Conservation (phyloP, 495 filamentous ascomycete genomes). For the Cenococcum geophilum region DNA sequence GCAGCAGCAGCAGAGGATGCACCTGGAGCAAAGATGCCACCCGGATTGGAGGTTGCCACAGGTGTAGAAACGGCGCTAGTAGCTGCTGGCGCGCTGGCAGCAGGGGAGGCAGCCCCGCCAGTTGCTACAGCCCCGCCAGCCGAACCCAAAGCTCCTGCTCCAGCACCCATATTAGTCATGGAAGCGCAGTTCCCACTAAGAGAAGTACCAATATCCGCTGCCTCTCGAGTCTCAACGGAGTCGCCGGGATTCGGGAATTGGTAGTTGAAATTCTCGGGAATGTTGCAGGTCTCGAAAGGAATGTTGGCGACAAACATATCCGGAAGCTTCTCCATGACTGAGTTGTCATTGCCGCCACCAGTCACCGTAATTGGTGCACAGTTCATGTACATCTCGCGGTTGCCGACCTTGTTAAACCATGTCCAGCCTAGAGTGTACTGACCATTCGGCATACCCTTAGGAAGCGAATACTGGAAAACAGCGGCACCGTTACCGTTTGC, state of each 20-base stretch:
- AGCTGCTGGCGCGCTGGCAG: conserved; percentile 6
- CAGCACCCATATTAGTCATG: conserved; percentile 29
- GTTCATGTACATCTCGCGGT: conserved; percentile 95
- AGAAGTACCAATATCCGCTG: conserved; percentile 4
- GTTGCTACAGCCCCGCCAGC: conserved; percentile 1
- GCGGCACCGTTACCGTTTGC: conserved; percentile 18
- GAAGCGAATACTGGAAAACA: conserved; percentile 54
- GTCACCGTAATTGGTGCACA: conserved; percentile 68
- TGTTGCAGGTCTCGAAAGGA: conserved; percentile 48
- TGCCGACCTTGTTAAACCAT: conserved; percentile 87
- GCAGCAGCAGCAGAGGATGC: conserved; percentile 20
- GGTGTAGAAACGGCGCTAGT: conserved; percentile 3
- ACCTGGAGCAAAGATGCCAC: conserved; percentile 26
- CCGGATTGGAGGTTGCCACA: conserved; percentile 11
- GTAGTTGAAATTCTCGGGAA: conserved; percentile 42
- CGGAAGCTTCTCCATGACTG: conserved; percentile 56
- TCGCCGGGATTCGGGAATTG: conserved; percentile 52
- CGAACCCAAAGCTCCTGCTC: conserved; percentile 24
- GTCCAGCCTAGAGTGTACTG: conserved; percentile 71
- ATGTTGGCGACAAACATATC: conserved; percentile 79
- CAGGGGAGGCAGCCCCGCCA: neutral
- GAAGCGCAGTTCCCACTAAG: conserved; percentile 21
- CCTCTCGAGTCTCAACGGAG: conserved; percentile 41
- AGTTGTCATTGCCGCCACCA: conserved; percentile 41
- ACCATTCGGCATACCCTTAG: conserved; percentile 51